Conservation (phyloP, 202 grass and related monocot species). For the Panicum hallii region DNA sequence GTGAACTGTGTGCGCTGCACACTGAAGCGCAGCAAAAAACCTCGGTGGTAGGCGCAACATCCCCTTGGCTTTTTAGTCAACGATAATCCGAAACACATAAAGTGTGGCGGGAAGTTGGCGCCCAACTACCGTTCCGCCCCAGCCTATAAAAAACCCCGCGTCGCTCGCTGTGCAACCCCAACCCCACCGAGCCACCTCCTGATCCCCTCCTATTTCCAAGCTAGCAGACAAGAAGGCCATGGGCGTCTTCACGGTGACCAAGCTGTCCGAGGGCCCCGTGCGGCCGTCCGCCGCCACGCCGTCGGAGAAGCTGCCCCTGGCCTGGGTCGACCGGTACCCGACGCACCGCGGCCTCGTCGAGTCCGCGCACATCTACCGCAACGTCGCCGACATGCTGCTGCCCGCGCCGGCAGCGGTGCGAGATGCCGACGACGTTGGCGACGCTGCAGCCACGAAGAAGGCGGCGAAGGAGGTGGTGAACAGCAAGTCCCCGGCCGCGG, state of each 20-base stretch:
- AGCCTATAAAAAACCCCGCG: too few relatives aligned
- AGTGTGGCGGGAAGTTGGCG: too few relatives aligned
- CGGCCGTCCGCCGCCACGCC: constrained; percentile 67
- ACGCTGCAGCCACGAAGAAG: neutral
- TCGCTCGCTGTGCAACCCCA: too few relatives aligned
- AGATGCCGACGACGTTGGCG: neutral
- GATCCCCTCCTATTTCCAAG: too few relatives aligned
- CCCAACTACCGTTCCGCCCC: too few relatives aligned
- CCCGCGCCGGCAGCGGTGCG: neutral
- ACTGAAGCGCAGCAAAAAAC: too few relatives aligned
- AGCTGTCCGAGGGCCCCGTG: constrained; percentile 78
- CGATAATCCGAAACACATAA: too few relatives aligned
- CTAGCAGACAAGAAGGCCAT: constrained; percentile 24
- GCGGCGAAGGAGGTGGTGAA: neutral
- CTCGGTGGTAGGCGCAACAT: too few relatives aligned
- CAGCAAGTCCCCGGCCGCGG: constrained; percentile 50
- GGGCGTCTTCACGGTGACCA: constrained; percentile 72
- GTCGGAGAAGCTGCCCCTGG: constrained; percentile 60
- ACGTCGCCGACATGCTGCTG: neutral
- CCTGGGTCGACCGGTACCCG: constrained; percentile 88
- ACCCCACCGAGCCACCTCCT: too few relatives aligned
- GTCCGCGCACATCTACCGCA: constrained; percentile 73
- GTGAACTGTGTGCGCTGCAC: too few relatives aligned
- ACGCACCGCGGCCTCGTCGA: constrained; percentile 95
- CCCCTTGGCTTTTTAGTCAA: too few relatives aligned